Conservation (phyloP, 768 basidiomycete species). For the Tricholoma terreum region DNA sequence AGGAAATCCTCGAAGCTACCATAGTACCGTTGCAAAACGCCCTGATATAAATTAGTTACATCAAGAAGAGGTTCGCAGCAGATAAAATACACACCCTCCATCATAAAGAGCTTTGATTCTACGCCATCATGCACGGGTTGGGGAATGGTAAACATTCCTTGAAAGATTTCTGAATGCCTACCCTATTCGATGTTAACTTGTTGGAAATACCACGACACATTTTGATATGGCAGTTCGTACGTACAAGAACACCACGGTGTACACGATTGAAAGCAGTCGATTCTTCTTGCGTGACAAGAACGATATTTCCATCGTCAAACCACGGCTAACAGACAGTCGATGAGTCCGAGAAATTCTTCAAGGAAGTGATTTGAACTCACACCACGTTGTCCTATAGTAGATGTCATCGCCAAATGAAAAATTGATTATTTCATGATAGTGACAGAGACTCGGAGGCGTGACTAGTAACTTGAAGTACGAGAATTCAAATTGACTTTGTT, state of each 20-base stretch:
- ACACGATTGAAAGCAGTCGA: constrained; percentile 51
- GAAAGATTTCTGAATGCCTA: constrained; percentile 56
- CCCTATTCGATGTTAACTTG: constrained; percentile 29
- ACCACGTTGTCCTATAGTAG: constrained; percentile 11
- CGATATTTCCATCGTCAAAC: constrained; percentile 61
- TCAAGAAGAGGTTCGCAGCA: not conserved
- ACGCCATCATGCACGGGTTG: constrained; percentile 27
- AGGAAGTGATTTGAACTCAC: constrained; percentile 6
- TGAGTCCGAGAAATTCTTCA: not conserved
- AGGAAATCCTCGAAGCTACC: constrained; percentile 49
- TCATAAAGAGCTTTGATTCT: constrained; percentile 52
- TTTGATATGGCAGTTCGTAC: too few relatives aligned
- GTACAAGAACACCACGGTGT: constrained; percentile 46
- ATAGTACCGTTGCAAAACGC: constrained; percentile 36
- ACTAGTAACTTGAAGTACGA: too few relatives aligned
- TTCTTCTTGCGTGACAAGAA: constrained; percentile 42
- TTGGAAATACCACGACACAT: not conserved
- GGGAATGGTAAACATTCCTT: constrained; percentile 52
- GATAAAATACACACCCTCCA: constrained; percentile 42
- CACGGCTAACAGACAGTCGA: constrained; percentile 36
- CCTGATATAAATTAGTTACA: constrained; percentile 18
- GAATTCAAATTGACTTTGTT: too few relatives aligned
- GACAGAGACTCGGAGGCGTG: too few relatives aligned
- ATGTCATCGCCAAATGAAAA: not conserved
- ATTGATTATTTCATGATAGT: too few relatives aligned